Evolutionary conservation across 2,329 filamentous ascomycete genomes (phyloP).

Genomic region (Ophiostoma piceae): DNA sequence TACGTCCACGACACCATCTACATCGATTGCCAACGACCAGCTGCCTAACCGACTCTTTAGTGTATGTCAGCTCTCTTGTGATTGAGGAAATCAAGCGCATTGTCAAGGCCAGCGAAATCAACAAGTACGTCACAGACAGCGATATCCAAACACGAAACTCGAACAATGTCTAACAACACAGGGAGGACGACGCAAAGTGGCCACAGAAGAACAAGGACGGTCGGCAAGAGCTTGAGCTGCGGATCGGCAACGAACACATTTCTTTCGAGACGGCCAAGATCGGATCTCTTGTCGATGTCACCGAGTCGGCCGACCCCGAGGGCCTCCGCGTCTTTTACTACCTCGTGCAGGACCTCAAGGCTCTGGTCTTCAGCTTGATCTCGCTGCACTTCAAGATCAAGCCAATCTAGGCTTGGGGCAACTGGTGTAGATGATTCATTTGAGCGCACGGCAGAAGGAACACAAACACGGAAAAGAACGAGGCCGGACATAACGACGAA

Average conservation of each 20-base stretch:
- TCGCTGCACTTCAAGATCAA: slow-evolving; percentile 96
- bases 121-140: slow-evolving; percentile 62
- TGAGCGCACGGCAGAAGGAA: background rate
- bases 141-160: background rate
- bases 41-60: slow-evolving; percentile 42
- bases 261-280: slow-evolving; percentile 99
- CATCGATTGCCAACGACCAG: background rate
- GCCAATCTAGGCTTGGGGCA: slow-evolving; percentile 50
- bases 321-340: slow-evolving; percentile 98
- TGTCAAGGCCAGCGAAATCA: slow-evolving; percentile 93
- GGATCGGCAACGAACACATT: slow-evolving; percentile 90
- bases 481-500: background rate
- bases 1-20: slow-evolving; percentile 43
- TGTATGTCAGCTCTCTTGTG: slow-evolving; percentile 90
- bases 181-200: slow-evolving; percentile 98
- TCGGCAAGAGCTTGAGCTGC: slow-evolving; percentile 91
- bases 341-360: slow-evolving; percentile 93
- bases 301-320: slow-evolving; percentile 91
- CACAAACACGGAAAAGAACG: background rate
- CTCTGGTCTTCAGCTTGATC: slow-evolving; percentile 92
- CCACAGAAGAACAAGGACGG: slow-evolving; percentile 99
- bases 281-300: slow-evolving; percentile 92
- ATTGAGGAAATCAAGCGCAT: slow-evolving; percentile 95
- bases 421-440: background rate
- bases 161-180: slow-evolving; percentile 35